Evolutionary conservation across 2,329 filamentous ascomycete genomes (phyloP).

Genomic region (Juglanconis oblonga): DNA sequence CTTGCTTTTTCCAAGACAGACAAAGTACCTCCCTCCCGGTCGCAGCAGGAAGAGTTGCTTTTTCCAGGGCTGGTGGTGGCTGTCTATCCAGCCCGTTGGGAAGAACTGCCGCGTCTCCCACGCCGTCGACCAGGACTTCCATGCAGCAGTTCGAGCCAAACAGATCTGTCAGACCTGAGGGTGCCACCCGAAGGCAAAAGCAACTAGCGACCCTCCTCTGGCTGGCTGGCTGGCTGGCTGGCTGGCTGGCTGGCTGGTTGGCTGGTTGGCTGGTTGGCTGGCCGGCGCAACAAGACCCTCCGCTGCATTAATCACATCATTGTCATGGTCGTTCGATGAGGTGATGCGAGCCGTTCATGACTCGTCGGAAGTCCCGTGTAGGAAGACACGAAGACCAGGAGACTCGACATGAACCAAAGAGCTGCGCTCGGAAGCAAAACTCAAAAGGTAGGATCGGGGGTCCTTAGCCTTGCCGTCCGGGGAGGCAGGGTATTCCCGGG

Average conservation of each 20-base stretch:
- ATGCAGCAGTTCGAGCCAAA: too few relatives aligned
- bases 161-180: too few relatives aligned
- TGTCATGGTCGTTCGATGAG: slow-evolving; percentile 4
- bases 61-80: background rate
- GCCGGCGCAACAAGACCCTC: background rate
- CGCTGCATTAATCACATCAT: slow-evolving; percentile 9
- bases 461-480: slow-evolving; percentile 6
- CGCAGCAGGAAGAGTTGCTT: background rate
- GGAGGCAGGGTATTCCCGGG: slow-evolving; percentile 5
- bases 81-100: background rate
- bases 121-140: too few relatives aligned
- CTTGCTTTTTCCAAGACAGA: background rate
- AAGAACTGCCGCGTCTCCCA: too few relatives aligned
- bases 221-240: too few relatives aligned
- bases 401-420: background rate
- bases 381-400: background rate
- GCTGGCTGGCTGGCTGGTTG: too few relatives aligned
- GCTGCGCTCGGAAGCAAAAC: background rate
- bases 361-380: slow-evolving; percentile 2
- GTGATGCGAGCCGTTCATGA: slow-evolving; percentile 11
- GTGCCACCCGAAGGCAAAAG: too few relatives aligned
- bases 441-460: background rate
- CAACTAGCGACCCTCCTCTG: too few relatives aligned
- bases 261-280: too few relatives aligned
- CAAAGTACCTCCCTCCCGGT: too few relatives aligned